These are phyloP conservation scores for Tolypocladium cylindrosporum DNA, from an alignment of 2,329 filamentous ascomycete species.

Conservation along the genomic window DNA sequence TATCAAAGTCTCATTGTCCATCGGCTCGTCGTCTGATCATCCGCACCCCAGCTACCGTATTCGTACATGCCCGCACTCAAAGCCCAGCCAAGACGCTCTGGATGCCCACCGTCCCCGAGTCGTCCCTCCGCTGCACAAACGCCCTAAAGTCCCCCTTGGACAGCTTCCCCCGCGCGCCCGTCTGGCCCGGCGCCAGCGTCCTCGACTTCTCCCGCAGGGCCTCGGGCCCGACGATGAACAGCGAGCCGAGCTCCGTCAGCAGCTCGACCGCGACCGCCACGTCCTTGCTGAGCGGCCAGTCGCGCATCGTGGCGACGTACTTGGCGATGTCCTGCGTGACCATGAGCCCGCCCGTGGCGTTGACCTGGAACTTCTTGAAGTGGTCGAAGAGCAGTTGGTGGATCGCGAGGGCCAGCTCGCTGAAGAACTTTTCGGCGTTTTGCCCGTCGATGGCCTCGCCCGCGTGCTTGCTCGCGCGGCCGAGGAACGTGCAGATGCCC, in stretches of 20 bases:
- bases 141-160: slow-evolving; percentile 65
- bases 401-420: slow-evolving; percentile 73
- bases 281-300: slow-evolving; percentile 66
- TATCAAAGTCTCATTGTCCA: background rate
- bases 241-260: slow-evolving; percentile 82
- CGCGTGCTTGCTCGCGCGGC: slow-evolving; percentile 52
- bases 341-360: slow-evolving; percentile 86
- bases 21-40: background rate
- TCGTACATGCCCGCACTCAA: slow-evolving; percentile 12
- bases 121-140: slow-evolving; percentile 78
- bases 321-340: slow-evolving; percentile 93
- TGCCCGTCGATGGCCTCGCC: slow-evolving; percentile 66
- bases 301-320: slow-evolving; percentile 77
- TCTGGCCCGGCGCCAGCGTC: slow-evolving; percentile 36
- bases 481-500: slow-evolving; percentile 70
- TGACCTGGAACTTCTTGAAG: slow-evolving; percentile 89
- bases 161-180: slow-evolving; percentile 40
- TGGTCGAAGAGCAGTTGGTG: slow-evolving; percentile 78
- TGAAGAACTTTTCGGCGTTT: slow-evolving; percentile 73
- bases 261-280: slow-evolving; percentile 67
- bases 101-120: slow-evolving; percentile 69
- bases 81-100: slow-evolving; percentile 69
- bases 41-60: background rate
- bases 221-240: slow-evolving; percentile 88
- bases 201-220: slow-evolving; percentile 62